Percentiles rank a stretch among this genome's conserved stretches.
phyloP scores from a whole-genome alignment of 345 rosid genomes.

The Arabis alpina region DNA sequence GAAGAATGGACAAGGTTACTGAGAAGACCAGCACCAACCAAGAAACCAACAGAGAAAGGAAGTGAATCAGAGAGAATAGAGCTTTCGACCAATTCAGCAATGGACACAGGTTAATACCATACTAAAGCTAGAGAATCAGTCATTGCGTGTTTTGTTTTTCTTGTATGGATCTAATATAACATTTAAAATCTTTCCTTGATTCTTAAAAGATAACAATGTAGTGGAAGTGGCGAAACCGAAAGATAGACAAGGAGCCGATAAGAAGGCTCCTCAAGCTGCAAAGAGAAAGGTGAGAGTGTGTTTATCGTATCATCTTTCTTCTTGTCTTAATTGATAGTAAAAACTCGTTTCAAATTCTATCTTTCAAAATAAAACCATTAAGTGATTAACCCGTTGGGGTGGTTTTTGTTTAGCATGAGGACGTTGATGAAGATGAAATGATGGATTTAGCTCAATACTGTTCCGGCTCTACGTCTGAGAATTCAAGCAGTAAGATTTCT shows the following conservation, averaged over 20 bases:
- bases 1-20: conserved; percentile 46
- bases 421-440: conserved; percentile 54
- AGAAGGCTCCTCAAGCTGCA: conserved; percentile 60
- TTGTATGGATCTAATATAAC: neutral
- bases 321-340: too few species aligned
- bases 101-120: conserved; percentile 59
- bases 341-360: too few species aligned
- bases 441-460: conserved; percentile 64
- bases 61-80: conserved; percentile 45
- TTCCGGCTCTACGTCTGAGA: too few species aligned
- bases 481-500: conserved; percentile 50
- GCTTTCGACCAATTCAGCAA: conserved; percentile 39
- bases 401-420: conserved; percentile 25
- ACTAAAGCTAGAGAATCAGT: neutral
- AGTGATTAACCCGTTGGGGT: neutral
- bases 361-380: too few species aligned
- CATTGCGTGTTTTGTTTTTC: neutral
- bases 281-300: conserved; percentile 42
- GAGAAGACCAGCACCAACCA: conserved; percentile 58
- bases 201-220: conserved; percentile 52
- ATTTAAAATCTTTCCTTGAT: neutral
- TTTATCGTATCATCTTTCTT: too few species aligned
- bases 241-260: conserved; percentile 67
- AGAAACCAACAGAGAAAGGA: conserved; percentile 50
- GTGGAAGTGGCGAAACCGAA: conserved; percentile 60